phyloP scores from a whole-genome alignment of 2,329 filamentous ascomycete genomes.

The Magnaporthales sp. region DNA sequence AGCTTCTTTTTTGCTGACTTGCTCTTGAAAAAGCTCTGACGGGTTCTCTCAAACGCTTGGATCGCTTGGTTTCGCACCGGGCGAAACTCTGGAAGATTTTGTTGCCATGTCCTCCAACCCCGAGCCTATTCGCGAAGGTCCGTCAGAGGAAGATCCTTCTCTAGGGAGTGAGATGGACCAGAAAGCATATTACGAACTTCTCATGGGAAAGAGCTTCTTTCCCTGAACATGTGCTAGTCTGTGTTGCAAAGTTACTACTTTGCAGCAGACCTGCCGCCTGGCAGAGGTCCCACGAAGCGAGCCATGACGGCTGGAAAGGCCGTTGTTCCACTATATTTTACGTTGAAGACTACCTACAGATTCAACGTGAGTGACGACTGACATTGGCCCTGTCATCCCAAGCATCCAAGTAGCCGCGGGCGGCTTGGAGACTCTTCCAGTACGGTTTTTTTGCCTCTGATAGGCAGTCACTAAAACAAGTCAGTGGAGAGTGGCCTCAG shows the following conservation, averaged over 20 bases:
- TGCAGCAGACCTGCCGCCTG: background rate
- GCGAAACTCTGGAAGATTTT: conserved; percentile 27
- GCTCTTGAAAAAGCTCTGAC: conserved; percentile 15
- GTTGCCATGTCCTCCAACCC: conserved; percentile 26
- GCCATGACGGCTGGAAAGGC: background rate
- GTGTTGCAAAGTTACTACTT: background rate
- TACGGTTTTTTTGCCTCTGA: background rate
- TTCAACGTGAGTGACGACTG: background rate
- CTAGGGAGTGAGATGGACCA: conserved; percentile 25
- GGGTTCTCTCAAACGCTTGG: conserved; percentile 25
- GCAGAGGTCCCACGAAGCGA: background rate
- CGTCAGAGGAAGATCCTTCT: conserved; percentile 18
- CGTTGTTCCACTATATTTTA: background rate
- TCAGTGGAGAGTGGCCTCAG: background rate
- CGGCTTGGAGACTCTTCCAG: background rate
- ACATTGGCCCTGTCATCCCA: background rate
- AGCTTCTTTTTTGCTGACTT: conserved; percentile 5
- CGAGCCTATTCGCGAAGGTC: conserved; percentile 18
- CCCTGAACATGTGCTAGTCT: conserved; percentile 7
- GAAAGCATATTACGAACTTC: conserved; percentile 26
- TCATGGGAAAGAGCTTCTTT: conserved; percentile 21
- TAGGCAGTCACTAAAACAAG: background rate
- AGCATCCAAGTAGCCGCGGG: background rate
- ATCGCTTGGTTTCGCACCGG: conserved; percentile 26
- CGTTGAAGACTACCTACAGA: background rate